Conservation (phyloP, 1,284 basidiomycete genomes). For the Apiotrichum gamsii region DNA sequence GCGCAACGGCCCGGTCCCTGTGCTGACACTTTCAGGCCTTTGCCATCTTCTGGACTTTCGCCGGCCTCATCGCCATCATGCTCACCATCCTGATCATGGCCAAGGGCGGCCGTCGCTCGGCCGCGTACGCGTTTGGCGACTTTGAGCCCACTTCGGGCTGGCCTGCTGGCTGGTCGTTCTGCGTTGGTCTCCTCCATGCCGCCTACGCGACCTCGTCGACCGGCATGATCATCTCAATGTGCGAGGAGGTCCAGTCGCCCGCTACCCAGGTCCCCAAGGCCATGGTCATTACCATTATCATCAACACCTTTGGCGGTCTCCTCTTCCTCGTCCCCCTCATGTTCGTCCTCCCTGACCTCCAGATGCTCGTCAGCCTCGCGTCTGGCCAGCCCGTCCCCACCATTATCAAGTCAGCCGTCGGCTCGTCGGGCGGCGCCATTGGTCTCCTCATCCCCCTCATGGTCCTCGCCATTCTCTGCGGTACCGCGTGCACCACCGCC, state of each 20-base stretch:
- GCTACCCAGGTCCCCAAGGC: constrained; percentile 42
- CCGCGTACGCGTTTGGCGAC: constrained; percentile 23
- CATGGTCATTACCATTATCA: constrained; percentile 21
- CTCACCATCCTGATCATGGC: constrained; percentile 43
- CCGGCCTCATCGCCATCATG: constrained; percentile 18
- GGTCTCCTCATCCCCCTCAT: constrained; percentile 47
- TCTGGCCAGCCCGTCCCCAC: constrained; percentile 48
- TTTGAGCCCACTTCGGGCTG: constrained; percentile 18
- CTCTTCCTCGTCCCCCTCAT: constrained; percentile 47
- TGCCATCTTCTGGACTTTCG: constrained; percentile 27
- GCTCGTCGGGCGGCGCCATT: constrained; percentile 45
- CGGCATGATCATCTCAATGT: constrained; percentile 44
- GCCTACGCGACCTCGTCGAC: constrained; percentile 37
- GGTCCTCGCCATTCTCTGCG: constrained; percentile 46
- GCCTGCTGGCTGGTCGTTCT: constrained; percentile 19
- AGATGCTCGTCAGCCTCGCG: constrained; percentile 37
- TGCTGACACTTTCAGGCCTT: constrained; percentile 23
- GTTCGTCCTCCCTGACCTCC: constrained; percentile 48
- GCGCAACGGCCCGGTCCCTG: background rate
- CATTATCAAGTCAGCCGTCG: constrained; percentile 47
- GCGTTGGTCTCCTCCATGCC: constrained; percentile 40
- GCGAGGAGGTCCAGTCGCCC: constrained; percentile 44
- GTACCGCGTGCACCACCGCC: constrained; percentile 42
- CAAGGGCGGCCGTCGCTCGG: constrained; percentile 35
- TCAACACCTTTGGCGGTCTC: constrained; percentile 30